Percentiles rank a stretch among this genome's conserved stretches.
phyloP scores from a whole-genome alignment of 805 yeast species.

The Cephaloascus fragrans region DNA sequence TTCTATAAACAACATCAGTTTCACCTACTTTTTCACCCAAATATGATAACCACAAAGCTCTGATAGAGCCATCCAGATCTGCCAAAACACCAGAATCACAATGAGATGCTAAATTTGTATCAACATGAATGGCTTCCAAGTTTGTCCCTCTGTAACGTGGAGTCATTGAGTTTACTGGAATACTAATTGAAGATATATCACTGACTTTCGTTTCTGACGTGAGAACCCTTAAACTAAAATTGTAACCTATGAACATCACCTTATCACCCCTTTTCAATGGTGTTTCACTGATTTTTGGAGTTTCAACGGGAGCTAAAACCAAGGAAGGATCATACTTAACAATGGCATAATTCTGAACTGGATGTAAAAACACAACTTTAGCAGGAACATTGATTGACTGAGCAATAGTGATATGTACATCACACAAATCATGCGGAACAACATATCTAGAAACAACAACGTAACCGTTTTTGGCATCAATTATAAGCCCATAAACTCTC shows the following conservation, averaged over 20 bases:
- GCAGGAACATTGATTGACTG: slow-evolving; percentile 79
- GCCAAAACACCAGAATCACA: slow-evolving; percentile 76
- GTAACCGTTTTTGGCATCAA: slow-evolving; percentile 74
- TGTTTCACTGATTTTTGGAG: slow-evolving; percentile 50
- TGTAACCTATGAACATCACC: slow-evolving; percentile 73
- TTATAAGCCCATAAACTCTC: slow-evolving; percentile 66
- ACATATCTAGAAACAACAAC: slow-evolving; percentile 68
- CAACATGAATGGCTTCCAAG: slow-evolving; percentile 66
- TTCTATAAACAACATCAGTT: slow-evolving; percentile 53
- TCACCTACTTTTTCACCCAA: slow-evolving; percentile 64
- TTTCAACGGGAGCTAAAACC: slow-evolving; percentile 58
- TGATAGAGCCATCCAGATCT: slow-evolving; percentile 66
- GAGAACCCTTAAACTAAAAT: slow-evolving; percentile 57
- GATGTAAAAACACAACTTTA: slow-evolving; percentile 74
- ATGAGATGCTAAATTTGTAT: slow-evolving; percentile 60
- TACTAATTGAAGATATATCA: slow-evolving; percentile 63
- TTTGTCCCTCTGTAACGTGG: slow-evolving; percentile 86
- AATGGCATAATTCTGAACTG: slow-evolving; percentile 78
- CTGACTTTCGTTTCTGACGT: slow-evolving; percentile 70
- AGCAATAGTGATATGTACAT: slow-evolving; percentile 70
- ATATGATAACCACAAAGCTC: slow-evolving; percentile 80
- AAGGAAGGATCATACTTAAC: slow-evolving; percentile 72
- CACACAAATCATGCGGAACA: slow-evolving; percentile 78
- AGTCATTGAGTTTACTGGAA: slow-evolving; percentile 55
- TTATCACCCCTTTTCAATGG: slow-evolving; percentile 70